Conservation (phyloP, 371 early-diverging fungal genomes). For the Vairimorpha ceranae region DNA sequence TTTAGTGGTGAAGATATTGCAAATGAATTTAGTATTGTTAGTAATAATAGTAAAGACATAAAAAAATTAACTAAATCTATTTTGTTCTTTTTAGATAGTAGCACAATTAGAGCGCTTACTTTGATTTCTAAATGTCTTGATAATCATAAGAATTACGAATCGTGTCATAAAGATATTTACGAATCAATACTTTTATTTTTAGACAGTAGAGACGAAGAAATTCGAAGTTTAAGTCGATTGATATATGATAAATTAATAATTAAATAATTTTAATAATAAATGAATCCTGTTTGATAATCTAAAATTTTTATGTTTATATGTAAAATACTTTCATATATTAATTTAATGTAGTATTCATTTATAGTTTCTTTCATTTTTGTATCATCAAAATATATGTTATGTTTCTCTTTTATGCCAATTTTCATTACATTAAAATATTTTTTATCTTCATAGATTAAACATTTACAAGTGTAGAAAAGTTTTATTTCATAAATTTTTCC, state of each 20-base stretch:
- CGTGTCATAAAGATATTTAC: not conserved
- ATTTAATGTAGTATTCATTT: conserved; percentile 22
- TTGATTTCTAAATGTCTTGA: not conserved
- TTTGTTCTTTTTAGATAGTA: not conserved
- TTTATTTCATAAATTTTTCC: conserved; percentile 45
- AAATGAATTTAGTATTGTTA: not conserved
- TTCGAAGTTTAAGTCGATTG: not conserved
- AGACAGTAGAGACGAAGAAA: not conserved
- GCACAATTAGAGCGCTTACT: not conserved
- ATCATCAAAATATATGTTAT: not conserved
- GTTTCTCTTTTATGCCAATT: conserved; percentile 46
- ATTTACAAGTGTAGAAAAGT: conserved; percentile 41
- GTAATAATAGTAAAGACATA: not conserved
- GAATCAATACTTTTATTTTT: not conserved
- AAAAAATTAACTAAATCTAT: not conserved
- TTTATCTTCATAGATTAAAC: conserved; percentile 10
- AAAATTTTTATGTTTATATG: conserved; percentile 9
- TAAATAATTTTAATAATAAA: not conserved
- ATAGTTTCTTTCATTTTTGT: conserved; percentile 13
- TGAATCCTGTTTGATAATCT: conserved; percentile 25
- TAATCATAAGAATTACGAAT: not conserved
- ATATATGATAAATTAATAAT: not conserved
- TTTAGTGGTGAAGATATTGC: not conserved
- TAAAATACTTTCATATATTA: conserved; percentile 13
- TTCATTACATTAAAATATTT: conserved; percentile 37